Evolutionary conservation across 306 rosid species (phyloP).

Genomic region (Glycine latifolia): DNA sequence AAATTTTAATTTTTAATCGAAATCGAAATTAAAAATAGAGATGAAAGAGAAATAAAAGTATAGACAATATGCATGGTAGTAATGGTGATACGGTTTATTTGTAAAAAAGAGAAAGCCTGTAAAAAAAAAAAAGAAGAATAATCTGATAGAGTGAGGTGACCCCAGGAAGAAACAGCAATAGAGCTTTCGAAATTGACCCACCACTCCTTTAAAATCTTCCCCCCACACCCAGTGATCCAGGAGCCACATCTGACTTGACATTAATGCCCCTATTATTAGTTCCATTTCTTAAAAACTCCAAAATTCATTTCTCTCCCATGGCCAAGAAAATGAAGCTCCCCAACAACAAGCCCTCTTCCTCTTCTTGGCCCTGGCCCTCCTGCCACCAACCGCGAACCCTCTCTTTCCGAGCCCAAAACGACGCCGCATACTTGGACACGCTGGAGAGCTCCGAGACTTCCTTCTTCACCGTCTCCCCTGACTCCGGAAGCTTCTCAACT

Average conservation of each 20-base stretch:
- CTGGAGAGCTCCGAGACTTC: constrained; percentile 40
- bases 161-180: constrained; percentile 19
- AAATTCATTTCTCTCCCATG: constrained; percentile 36
- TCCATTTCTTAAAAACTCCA: too few species aligned
- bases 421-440: constrained; percentile 50
- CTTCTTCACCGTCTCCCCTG: constrained; percentile 53
- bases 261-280: constrained; percentile 42
- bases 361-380: constrained; percentile 76
- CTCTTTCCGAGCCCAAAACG: constrained; percentile 63
- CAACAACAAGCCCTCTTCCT: neutral
- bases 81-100: too few species aligned
- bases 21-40: too few species aligned
- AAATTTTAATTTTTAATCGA: too few species aligned
- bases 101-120: too few species aligned
- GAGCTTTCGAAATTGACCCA: constrained; percentile 44
- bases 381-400: constrained; percentile 85
- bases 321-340: constrained; percentile 80
- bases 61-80: too few species aligned
- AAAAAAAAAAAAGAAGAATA: too few species aligned
- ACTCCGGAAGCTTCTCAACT: constrained; percentile 54
- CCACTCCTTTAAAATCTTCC: constrained; percentile 53
- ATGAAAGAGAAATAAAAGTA: too few species aligned
- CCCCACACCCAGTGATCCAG: constrained; percentile 8
- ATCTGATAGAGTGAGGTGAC: constrained; percentile 8
- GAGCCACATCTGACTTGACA: constrained; percentile 57